Evolutionary conservation across 805 yeast species (phyloP).

Genomic region (Myxozyma neglecta): DNA sequence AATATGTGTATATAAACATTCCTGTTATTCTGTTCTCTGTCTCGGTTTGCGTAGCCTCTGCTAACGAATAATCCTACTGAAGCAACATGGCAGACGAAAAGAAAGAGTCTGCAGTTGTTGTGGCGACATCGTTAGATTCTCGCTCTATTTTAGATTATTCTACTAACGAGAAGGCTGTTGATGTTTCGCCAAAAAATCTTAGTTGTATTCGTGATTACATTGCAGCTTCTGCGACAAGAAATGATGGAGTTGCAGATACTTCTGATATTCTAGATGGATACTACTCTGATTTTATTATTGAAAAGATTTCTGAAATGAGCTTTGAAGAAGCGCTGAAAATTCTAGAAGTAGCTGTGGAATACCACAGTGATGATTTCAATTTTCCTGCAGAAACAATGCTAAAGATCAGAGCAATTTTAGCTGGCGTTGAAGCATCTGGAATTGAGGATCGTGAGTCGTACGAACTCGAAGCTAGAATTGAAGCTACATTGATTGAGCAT

Average conservation of each 20-base stretch:
- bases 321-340: conserved; percentile 44
- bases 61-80: not conserved
- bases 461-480: conserved; percentile 10
- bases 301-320: conserved; percentile 4
- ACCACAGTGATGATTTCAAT: conserved; percentile 17
- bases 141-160: not conserved
- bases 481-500: conserved; percentile 16
- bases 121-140: not conserved
- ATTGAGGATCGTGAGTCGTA: conserved; percentile 6
- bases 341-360: conserved; percentile 2
- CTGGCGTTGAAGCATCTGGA: not conserved
- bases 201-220: conserved; percentile 3
- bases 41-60: not conserved
- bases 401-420: conserved; percentile 8
- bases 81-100: conserved; percentile 5
- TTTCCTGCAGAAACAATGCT: conserved; percentile 12
- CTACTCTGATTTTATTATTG: conserved; percentile 11
- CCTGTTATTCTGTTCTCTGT: not conserved
- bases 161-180: not conserved
- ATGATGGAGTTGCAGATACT: not conserved
- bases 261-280: conserved; percentile 2
- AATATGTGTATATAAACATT: not conserved
- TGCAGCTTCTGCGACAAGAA: not conserved
- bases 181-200: not conserved
- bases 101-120: not conserved